Conservation (phyloP, 768 basidiomycete species). For the Lyophyllum semitale region DNA sequence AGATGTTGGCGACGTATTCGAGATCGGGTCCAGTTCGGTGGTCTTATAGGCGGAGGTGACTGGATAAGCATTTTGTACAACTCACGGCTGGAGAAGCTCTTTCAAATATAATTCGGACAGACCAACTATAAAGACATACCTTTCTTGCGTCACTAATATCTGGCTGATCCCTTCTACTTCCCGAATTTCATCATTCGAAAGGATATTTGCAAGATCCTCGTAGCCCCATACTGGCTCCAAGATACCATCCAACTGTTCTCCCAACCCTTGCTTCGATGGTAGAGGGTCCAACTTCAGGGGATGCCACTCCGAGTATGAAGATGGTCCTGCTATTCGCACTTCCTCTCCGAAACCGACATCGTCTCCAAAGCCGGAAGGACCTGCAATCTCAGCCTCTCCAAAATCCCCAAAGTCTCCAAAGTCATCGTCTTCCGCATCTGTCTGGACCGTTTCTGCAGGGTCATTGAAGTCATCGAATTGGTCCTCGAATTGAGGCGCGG, state of each 20-base stretch:
- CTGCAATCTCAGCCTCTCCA: conserved; percentile 55
- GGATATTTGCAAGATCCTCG: conserved; percentile 48
- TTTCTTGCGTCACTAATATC: conserved; percentile 72
- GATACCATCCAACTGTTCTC: conserved; percentile 63
- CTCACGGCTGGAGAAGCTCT: conserved; percentile 60
- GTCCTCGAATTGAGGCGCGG: conserved; percentile 30
- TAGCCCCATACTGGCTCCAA: conserved; percentile 66
- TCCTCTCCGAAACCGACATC: conserved; percentile 37
- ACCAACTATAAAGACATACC: conserved; percentile 46
- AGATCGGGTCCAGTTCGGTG: conserved; percentile 94
- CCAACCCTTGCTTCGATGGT: conserved; percentile 57
- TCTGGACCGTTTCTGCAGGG: conserved; percentile 41
- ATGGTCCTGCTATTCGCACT: conserved; percentile 42
- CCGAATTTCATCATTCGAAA: conserved; percentile 73
- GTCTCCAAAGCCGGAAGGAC: conserved; percentile 36
- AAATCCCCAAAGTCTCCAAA: conserved; percentile 91
- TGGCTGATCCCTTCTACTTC: conserved; percentile 82
- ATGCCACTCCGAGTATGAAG: conserved; percentile 51
- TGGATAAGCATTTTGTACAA: conserved; percentile 73
- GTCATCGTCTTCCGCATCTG: conserved; percentile 66
- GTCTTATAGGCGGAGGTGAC: conserved; percentile 72
- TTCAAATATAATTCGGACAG: conserved; percentile 12
- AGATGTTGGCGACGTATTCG: conserved; percentile 89
- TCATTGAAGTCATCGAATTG: conserved; percentile 63
- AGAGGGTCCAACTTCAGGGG: conserved; percentile 67